These are phyloP conservation scores for Luvunga scandens DNA, from an alignment of 345 rosid species.

Conservation along the genomic window DNA sequence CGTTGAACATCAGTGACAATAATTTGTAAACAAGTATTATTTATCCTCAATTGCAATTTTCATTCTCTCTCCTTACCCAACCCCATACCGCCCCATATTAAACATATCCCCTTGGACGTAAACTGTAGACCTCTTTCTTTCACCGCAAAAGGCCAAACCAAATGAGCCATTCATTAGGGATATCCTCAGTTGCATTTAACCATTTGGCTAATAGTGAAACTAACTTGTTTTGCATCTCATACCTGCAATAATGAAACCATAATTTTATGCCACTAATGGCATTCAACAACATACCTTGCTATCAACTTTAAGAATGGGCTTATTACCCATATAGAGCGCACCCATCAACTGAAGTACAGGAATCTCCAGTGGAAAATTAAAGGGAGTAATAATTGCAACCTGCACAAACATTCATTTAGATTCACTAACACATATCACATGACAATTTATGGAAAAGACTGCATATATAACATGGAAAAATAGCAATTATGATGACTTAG, in stretches of 20 bases:
- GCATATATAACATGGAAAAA: neutral
- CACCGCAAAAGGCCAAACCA: too few relatives aligned
- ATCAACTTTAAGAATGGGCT: constrained; percentile 90
- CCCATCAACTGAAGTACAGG: constrained; percentile 98
- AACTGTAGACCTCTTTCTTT: too few relatives aligned
- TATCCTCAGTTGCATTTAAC: neutral
- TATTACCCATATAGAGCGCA: constrained; percentile 97
- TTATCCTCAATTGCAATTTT: neutral
- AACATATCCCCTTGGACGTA: too few relatives aligned
- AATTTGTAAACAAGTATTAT: neutral
- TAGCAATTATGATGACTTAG: neutral
- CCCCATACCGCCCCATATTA: too few relatives aligned
- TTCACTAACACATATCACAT: neutral
- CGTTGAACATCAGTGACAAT: neutral
- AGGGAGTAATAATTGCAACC: constrained; percentile 96
- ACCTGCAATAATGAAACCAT: neutral
- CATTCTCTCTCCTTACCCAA: too few relatives aligned
- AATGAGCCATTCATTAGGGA: too few relatives aligned
- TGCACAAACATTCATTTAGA: constrained; percentile 27
- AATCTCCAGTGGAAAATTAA: constrained; percentile 97
- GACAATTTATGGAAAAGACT: neutral
- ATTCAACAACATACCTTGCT: constrained; percentile 62
- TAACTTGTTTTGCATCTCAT: neutral
- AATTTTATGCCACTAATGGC: neutral
- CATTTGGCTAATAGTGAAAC: neutral